Percentiles rank a stretch among this genome's conserved stretches.
phyloP scores from a whole-genome alignment of 495 filamentous ascomycete genomes.

The Aspergillus conjunctus region DNA sequence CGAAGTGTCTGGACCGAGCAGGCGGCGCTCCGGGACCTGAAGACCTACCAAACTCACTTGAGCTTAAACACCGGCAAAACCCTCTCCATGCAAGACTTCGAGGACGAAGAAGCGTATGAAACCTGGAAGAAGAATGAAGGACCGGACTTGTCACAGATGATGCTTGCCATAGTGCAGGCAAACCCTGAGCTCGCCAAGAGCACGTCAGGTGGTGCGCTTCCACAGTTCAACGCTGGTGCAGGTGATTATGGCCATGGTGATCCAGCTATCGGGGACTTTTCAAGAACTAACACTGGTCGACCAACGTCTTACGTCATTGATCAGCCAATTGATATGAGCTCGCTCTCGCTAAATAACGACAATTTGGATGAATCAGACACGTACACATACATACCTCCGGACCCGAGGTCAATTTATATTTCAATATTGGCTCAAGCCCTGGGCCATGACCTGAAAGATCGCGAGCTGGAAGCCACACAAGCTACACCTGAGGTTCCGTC shows the following conservation, averaged over 20 bases:
- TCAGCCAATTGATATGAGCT: constrained; percentile 74
- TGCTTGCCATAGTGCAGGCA: constrained; percentile 82
- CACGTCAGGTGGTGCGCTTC: constrained; percentile 50
- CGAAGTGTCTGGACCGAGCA: constrained; percentile 85
- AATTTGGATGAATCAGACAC: constrained; percentile 53
- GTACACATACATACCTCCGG: constrained; percentile 87
- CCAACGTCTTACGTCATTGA: constrained; percentile 70
- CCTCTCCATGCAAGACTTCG: constrained; percentile 82
- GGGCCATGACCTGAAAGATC: constrained; percentile 65
- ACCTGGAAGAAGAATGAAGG: constrained; percentile 84
- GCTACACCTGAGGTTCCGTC: constrained; percentile 55
- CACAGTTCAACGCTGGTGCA: constrained; percentile 52
- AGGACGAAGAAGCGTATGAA: constrained; percentile 86
- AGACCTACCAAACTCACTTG: constrained; percentile 86
- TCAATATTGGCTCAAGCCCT: constrained; percentile 74
- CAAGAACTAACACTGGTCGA: constrained; percentile 54
- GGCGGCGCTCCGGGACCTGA: constrained; percentile 86
- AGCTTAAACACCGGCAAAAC: constrained; percentile 78
- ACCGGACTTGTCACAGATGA: constrained; percentile 85
- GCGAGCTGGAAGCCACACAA: constrained; percentile 54
- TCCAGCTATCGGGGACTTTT: constrained; percentile 51
- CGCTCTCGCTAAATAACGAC: constrained; percentile 63
- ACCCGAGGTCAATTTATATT: constrained; percentile 79
- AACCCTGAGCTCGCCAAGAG: constrained; percentile 84
- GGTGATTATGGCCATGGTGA: constrained; percentile 31